A percentile compares a stretch with the other conserved stretches of the same genome.
These are phyloP conservation scores for Kockiozyma suomiensis DNA, from an alignment of 805 yeast species.

Conservation along the genomic window DNA sequence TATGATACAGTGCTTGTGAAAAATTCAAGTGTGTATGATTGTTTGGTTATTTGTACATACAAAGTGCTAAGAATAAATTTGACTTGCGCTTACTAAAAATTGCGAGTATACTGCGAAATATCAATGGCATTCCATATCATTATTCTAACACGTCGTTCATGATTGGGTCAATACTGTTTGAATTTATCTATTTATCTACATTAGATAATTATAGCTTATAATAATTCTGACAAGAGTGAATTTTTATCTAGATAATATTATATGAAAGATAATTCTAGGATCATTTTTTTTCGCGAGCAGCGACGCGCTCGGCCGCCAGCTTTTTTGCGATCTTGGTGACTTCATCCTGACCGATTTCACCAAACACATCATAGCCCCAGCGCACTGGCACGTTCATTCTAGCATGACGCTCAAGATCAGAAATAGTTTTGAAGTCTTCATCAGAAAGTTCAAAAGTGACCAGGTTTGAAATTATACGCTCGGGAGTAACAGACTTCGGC, in stretches of 20 bases:
- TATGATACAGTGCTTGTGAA: too few species aligned
- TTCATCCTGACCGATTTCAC: slow-evolving; percentile 26
- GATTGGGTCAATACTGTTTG: too few species aligned
- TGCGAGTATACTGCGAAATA: too few species aligned
- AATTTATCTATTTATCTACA: too few species aligned
- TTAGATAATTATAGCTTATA: neutral
- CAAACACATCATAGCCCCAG: slow-evolving; percentile 42
- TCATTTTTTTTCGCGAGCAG: neutral
- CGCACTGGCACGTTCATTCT: slow-evolving; percentile 79
- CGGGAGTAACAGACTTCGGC: slow-evolving; percentile 57
- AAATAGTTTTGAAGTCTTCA: slow-evolving; percentile 49
- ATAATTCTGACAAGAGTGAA: neutral
- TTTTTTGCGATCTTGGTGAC: slow-evolving; percentile 14
- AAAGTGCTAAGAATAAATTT: too few species aligned
- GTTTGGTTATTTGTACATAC: too few species aligned
- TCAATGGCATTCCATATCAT: too few species aligned
- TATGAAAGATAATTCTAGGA: too few species aligned
- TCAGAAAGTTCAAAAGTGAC: slow-evolving; percentile 46
- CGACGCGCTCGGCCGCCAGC: slow-evolving; percentile 11
- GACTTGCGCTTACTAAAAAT: too few species aligned
- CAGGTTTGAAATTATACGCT: slow-evolving; percentile 54
- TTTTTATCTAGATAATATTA: too few species aligned
- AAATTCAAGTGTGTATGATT: too few species aligned
- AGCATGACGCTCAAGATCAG: slow-evolving; percentile 62
- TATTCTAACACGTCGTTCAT: too few species aligned